Percentiles rank a stretch among this genome's conserved stretches.
phyloP scores from a whole-genome alignment of 192 early-diverging fungal species.

The Kickxella alabastrina region DNA sequence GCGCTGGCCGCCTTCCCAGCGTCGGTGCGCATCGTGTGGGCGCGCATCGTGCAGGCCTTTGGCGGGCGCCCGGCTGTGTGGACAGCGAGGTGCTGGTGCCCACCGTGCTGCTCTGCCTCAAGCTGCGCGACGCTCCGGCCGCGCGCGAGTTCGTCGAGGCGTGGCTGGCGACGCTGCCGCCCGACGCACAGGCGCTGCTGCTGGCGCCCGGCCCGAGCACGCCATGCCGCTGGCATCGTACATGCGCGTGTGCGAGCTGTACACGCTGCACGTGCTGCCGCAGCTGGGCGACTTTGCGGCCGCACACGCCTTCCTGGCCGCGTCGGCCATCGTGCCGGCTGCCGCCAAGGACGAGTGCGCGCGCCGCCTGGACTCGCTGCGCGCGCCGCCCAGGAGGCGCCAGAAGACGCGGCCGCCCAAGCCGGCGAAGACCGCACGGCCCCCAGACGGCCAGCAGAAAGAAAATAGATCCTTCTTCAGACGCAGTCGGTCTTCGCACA shows the following conservation, averaged over 20 bases:
- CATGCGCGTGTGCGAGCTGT: conserved; percentile 47
- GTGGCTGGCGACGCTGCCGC: conserved; percentile 44
- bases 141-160: conserved; percentile 47
- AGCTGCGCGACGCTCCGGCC: conserved; percentile 43
- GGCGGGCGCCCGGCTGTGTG: conserved; percentile 36
- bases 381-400: conserved; percentile 3
- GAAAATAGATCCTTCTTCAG: neutral
- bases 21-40: conserved; percentile 38
- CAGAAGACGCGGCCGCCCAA: conserved; percentile 14
- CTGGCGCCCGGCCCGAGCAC: neutral
- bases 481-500: no score
- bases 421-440: no score
- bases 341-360: conserved; percentile 24
- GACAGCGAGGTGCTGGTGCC: conserved; percentile 51
- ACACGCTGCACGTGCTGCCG: conserved; percentile 45
- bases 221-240: conserved; percentile 29
- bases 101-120: conserved; percentile 42
- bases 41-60: conserved; percentile 32
- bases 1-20: conserved; percentile 17
- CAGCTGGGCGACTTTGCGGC: conserved; percentile 37
- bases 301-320: conserved; percentile 31
- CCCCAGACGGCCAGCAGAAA: neutral
- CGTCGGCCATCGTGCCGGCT: conserved; percentile 11
- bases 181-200: conserved; percentile 36
- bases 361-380: conserved; percentile 33